Evolutionary conservation across 495 filamentous ascomycete species (phyloP), one percentile per base, ranked within the genome.

Genomic region (Penicillium paradoxum): DNA sequence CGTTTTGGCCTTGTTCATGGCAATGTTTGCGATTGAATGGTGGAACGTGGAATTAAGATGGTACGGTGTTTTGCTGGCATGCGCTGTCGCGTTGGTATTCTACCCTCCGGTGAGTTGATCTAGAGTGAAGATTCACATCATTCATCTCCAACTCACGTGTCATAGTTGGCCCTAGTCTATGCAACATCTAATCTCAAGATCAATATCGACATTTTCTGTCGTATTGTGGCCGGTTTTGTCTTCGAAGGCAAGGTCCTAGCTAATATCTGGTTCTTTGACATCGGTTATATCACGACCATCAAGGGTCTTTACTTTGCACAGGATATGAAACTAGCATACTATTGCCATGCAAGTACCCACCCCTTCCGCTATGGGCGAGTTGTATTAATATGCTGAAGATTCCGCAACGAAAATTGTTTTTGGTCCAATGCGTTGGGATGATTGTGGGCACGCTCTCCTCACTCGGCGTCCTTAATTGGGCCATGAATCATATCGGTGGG

Each of bases 281-380:
- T 92, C 57, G 87, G 88, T 25, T 85, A 88, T 67, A 91, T 91
- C 54, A 86, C 84, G 2, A 88, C 84, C 1, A 84, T 86, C 5
- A 88, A 95, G 69, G 90, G 90, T 30, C 79, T 95, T 48, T 91
- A 90, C 63, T 95, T 95, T 67, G 83, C 89, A 3, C 81, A 88
- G 17, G 90, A 95, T 63, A 76, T 93, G 49, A 95, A 95, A 65
- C 79, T 93, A 1, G 89, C 88, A 15, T 85, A 91, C 59, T 95
- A 95, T 66, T 90, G 90, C 83, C 90, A 93, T 30, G 65, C 62
- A 52, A 52, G 62, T 17, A 0, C 29, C 6, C 24, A 19, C 29
- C 34, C 13, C 41, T 36, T 22, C 29, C n/a, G 33, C 13, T 36
- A 4, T 11, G 8, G 6, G 15, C 10, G 4, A 7, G n/a, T 6